Conservation (phyloP, 768 basidiomycete genomes). For the Leucocoprinus leucothites region DNA sequence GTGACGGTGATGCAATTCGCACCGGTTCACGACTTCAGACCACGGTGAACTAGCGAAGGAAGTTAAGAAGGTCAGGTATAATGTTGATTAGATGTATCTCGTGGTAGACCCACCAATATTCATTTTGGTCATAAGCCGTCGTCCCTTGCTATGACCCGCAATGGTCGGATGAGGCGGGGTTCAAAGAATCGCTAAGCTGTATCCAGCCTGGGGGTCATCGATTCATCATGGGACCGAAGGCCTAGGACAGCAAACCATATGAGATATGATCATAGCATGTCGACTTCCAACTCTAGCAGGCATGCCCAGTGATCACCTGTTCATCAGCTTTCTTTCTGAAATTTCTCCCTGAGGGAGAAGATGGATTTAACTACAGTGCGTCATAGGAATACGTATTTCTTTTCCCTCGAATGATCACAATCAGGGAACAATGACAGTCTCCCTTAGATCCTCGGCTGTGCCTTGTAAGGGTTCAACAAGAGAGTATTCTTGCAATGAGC, state of each 20-base stretch:
- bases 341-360: not conserved
- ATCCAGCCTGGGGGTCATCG: too few species aligned
- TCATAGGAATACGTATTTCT: not conserved
- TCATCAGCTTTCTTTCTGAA: not conserved
- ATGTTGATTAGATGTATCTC: not conserved
- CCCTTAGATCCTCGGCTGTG: slow-evolving; percentile 8
- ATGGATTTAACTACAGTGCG: too few species aligned
- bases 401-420: not conserved
- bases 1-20: slow-evolving; percentile 12
- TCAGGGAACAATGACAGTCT: not conserved
- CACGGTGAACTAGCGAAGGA: not conserved
- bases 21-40: slow-evolving; percentile 3
- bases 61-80: not conserved
- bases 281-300: too few species aligned
- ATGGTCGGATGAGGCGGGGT: too few species aligned
- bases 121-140: too few species aligned
- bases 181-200: too few species aligned
- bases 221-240: too few species aligned
- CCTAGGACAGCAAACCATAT: too few species aligned
- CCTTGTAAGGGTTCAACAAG: not conserved
- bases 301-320: not conserved
- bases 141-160: too few species aligned
- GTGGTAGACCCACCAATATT: too few species aligned
- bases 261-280: too few species aligned
- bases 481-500: not conserved